Conservation (phyloP, 2,329 filamentous ascomycete species). For the Mollisiaceae sp. region DNA sequence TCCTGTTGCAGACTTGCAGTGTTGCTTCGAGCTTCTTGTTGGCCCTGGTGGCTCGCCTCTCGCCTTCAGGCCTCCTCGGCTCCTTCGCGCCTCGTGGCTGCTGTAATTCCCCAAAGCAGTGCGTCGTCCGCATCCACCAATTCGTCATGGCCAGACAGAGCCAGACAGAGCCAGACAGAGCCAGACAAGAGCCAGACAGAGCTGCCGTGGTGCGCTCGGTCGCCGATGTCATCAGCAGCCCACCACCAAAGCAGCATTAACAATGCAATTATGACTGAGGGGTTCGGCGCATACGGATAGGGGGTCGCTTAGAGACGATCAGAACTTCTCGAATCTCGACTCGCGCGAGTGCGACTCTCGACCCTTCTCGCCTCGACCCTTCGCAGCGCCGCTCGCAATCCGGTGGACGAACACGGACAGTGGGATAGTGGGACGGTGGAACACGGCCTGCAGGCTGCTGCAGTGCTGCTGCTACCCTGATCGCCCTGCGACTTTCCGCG, state of each 20-base stretch:
- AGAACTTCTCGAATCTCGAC: background rate
- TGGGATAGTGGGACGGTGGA: too few relatives aligned
- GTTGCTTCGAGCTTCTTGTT: too few relatives aligned
- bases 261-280: background rate
- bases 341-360: too few relatives aligned
- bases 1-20: too few relatives aligned
- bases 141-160: slow-evolving; percentile 8
- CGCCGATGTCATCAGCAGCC: background rate
- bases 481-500: background rate
- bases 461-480: background rate
- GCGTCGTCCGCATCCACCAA: background rate
- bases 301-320: slow-evolving; percentile 6
- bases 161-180: slow-evolving; percentile 3
- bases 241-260: background rate
- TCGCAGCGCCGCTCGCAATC: background rate
- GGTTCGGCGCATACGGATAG: slow-evolving; percentile 1
- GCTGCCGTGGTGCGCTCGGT: background rate
- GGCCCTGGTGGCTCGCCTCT: too few relatives aligned
- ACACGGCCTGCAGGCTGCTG: background rate
- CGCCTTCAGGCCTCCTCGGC: too few relatives aligned
- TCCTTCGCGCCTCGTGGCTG: background rate
- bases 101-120: slow-evolving; percentile 3
- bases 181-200: slow-evolving; percentile 1
- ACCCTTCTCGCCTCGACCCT: too few relatives aligned
- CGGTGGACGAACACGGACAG: background rate